A percentile compares a stretch with the other conserved stretches of the same genome.
These are phyloP conservation scores for Croton laevigatus DNA, from an alignment of 441 rosid genomes.

Conservation along the genomic window DNA sequence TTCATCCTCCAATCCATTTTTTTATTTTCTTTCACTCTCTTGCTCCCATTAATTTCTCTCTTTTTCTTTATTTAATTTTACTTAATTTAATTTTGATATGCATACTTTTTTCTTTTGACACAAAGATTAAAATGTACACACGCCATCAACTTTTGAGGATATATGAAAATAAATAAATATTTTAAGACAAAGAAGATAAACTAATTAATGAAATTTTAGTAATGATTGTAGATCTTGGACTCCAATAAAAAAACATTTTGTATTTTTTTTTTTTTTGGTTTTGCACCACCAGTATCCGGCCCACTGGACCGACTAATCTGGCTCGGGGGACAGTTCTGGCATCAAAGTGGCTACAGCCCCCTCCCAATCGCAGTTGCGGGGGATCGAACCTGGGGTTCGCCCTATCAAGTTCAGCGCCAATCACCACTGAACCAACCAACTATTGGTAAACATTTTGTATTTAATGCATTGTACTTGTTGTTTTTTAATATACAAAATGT, in stretches of 20 bases:
- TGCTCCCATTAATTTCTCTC: not conserved
- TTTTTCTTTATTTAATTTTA: not conserved
- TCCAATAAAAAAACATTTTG: not conserved
- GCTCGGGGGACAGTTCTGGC: no score
- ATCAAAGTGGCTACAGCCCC: no score
- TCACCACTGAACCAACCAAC: no score
- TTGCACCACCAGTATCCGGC: no score
- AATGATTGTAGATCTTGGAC: not conserved
- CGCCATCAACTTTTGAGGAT: not conserved
- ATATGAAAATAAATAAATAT: not conserved
- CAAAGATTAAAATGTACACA: not conserved
- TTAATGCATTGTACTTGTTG: not conserved
- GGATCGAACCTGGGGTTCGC: no score
- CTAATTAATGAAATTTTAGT: not conserved
- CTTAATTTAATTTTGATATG: not conserved
- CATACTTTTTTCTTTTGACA: no score
- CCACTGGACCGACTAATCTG: no score
- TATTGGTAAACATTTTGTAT: not conserved
- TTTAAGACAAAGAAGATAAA: not conserved
- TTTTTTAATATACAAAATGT: not conserved
- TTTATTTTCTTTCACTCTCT: conserved; percentile 6
- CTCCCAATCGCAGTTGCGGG: no score
- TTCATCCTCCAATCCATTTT: conserved; percentile 22
- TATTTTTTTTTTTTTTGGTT: no score
- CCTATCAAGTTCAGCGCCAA: no score